A percentile compares a stretch with the other conserved stretches of the same genome.
These are phyloP conservation scores for Beauveria medogensis DNA, from an alignment of 2,329 filamentous ascomycete species.

Conservation along the genomic window DNA sequence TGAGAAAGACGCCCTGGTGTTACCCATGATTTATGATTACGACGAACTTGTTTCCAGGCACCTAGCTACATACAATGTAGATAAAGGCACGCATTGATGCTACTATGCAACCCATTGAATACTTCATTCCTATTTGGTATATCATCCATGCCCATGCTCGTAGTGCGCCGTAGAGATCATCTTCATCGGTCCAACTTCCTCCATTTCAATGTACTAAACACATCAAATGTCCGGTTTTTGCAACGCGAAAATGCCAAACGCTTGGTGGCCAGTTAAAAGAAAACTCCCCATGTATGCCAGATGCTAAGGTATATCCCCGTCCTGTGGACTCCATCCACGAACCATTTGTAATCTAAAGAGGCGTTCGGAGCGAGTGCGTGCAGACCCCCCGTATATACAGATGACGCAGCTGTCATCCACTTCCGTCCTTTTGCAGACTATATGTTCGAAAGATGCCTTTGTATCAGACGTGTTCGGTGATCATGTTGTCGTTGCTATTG, in stretches of 20 bases:
- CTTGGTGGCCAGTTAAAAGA: background rate
- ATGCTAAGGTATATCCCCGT: slow-evolving; percentile 6
- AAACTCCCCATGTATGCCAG: slow-evolving; percentile 11
- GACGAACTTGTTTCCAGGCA: background rate
- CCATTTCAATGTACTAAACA: background rate
- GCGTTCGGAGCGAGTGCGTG: background rate
- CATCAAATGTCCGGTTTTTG: background rate
- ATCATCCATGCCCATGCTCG: background rate
- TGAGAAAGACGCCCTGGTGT: background rate
- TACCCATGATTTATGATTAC: background rate
- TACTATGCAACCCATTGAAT: background rate
- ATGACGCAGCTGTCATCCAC: background rate
- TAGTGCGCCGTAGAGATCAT: slow-evolving; percentile 3
- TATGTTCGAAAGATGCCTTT: background rate
- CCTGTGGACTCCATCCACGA: background rate
- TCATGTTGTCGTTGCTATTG: slow-evolving; percentile 10
- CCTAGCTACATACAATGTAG: background rate
- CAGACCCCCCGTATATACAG: background rate
- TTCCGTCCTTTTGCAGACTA: background rate
- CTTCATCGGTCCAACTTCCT: background rate
- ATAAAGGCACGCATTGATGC: background rate
- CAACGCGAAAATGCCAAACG: background rate
- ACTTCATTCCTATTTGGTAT: slow-evolving; percentile 5
- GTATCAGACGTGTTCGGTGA: slow-evolving; percentile 6
- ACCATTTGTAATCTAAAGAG: background rate